Base-by-base conservation (phyloP, 2,329 filamentous ascomycete genomes). In the Botrytis deweyae region DNA sequence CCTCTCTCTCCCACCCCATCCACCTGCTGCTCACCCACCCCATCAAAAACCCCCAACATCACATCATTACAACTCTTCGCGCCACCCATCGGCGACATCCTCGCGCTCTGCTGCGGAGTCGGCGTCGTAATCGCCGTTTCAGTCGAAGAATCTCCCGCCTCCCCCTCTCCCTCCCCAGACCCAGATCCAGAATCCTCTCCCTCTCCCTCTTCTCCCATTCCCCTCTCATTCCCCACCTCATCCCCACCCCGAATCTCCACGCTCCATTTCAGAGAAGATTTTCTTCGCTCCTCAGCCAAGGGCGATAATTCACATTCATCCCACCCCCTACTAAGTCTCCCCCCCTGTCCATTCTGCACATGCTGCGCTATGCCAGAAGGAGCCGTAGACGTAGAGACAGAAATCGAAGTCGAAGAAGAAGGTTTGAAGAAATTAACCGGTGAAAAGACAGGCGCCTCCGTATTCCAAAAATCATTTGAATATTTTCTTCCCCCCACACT, bases 11-110 rank as follows among this genome's bases (percentile, higher is more conserved):
- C 16, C 42, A 7, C 42, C 16, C 42, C 42, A 44, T 44, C 14
- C 5, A 42, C 40, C 3, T 16, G 25, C 8, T 25, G 22, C 4
- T 8, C 25, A 3, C 8, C 9, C 22, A 40, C n/a, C 22, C 18
- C 38, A 42, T n/a, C 18, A 14, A 67, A 29, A n/a, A 55, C 61
- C 16, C 4, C 16, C 20, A 68, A 49, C 22, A 38, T 40, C 22
- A 68, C 70, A 38, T 72, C 52, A 33, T 22, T 40, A 66, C 40
- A 68, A 25, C 65, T 68, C n/a, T 42, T 68, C 16, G 65, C 65
- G 5, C 25, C 65, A 5, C 49, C 49, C 25, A 12, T 55, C 36
- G 49, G 36, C 14, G 46, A 58, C 65, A 68, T 42, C 16, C 36
- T 16, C 18, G 49, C 49, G 8, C 65, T 68, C 22, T 68, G 49